Evolutionary conservation across 1,284 basidiomycete genomes (phyloP), one percentile per base, ranked within the genome.

Genomic region (Naganishia albida): DNA sequence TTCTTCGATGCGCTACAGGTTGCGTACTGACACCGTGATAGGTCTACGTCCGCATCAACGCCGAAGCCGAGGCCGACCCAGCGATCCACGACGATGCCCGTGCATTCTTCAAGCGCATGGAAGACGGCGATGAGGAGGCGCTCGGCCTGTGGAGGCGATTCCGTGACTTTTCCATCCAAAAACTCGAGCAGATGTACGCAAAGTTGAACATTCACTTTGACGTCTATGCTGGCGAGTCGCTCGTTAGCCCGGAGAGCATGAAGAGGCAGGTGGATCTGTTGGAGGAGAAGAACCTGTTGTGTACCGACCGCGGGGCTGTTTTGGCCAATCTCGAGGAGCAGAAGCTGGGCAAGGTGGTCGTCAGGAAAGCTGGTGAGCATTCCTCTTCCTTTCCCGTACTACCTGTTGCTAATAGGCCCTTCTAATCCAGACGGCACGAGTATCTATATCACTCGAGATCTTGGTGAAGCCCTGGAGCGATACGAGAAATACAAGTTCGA

Each of bases 361-460:
- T 99, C 65, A 83, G 90, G 73, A 97, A 98, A 83, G 87, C 87
- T 73, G 89, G 90, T 87, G 70, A 65, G 80, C 73, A 7, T 13
- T 25, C n/a, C 48, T 7, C 28, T 20, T 28, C 23, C 23, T 8
- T 25, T 13, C 8, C 10, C 25, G 10, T 6, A 34, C 1, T 4
- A 28, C 20, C 2, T 34, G 15, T 7, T 18, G 55, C 60, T 69
- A 59, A 64, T 49, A 23, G 44, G 0, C 26, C n/a, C 49, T 18
- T 40, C n/a, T n/a, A n/a, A n/a, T n/a, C 3, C 72, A 91, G 95
- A 99, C 74, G 95, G 95, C 26, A 97, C 95, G 7, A 91, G 91
- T 0, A 94, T 98, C 71, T 99, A 99, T 81, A 87, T 99, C 69
- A 97, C 94, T n/a, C 91, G 95, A 68, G 95, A 99, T 80, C 92